Evolutionary conservation across 116 monocot species (phyloP).

Genomic region (Zostera marina): DNA sequence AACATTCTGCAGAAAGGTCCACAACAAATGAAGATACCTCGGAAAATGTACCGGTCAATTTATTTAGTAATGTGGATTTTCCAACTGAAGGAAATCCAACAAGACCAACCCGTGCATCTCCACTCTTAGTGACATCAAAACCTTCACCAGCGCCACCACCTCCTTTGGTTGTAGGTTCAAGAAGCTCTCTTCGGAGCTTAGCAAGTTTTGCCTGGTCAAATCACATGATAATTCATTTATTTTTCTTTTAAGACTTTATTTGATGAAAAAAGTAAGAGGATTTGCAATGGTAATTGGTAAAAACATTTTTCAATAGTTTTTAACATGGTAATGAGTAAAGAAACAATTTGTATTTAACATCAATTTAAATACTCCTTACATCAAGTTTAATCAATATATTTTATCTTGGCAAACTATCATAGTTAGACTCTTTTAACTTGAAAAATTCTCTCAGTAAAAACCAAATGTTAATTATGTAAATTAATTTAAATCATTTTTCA

Average conservation of each 20-base stretch:
- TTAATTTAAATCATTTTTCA: no score
- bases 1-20: background rate
- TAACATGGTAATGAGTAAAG: no score
- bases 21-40: constrained; percentile 31
- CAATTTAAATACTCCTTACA: no score
- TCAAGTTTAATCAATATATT: no score
- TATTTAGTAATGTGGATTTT: constrained; percentile 94
- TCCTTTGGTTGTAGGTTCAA: constrained; percentile 65
- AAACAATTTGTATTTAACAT: no score
- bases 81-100: constrained; percentile 99
- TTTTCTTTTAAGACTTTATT: background rate
- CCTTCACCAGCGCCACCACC: constrained; percentile 93
- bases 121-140: constrained; percentile 99
- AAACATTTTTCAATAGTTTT: background rate
- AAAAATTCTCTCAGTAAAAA: no score
- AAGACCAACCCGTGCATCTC: constrained; percentile 90
- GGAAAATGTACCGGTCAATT: constrained; percentile 92
- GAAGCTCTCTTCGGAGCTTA: constrained; percentile 77
- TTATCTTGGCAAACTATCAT: no score
- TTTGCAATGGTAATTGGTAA: background rate
- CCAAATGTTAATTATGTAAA: no score
- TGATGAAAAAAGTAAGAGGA: background rate
- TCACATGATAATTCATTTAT: background rate
- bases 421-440: no score
- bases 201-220: constrained; percentile 82